A percentile compares a stretch with the other conserved stretches of the same genome.
These are phyloP conservation scores for Paxillus ammoniavirescens DNA, from an alignment of 768 basidiomycete genomes.

Conservation along the genomic window DNA sequence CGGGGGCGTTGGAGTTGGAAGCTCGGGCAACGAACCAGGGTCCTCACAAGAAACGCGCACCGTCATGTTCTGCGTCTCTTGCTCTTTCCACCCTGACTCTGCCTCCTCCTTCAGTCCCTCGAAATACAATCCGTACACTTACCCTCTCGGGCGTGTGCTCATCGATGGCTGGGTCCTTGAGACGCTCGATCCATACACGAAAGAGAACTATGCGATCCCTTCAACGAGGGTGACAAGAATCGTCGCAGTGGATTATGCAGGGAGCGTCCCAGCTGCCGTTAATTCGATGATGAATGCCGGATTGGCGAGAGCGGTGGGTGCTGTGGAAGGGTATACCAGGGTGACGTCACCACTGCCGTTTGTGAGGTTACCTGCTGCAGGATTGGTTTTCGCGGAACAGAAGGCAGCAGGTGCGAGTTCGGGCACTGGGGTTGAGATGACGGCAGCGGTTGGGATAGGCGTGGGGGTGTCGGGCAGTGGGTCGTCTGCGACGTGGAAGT, in stretches of 20 bases:
- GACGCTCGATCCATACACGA: conserved; percentile 93
- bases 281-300: conserved; percentile 84
- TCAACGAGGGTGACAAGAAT: conserved; percentile 86
- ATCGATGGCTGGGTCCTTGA: conserved; percentile 96
- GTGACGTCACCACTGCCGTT: conserved; percentile 61
- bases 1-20: conserved; percentile 36
- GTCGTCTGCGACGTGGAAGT: conserved; percentile 49
- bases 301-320: conserved; percentile 67
- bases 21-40: conserved; percentile 24
- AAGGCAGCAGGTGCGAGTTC: conserved; percentile 33
- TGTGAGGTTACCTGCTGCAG: conserved; percentile 65
- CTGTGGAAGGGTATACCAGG: conserved; percentile 75
- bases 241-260: conserved; percentile 83
- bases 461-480: conserved; percentile 1
- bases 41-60: conserved; percentile 45
- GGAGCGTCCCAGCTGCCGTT: conserved; percentile 78
- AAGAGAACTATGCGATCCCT: conserved; percentile 91
- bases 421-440: conserved; percentile 20
- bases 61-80: conserved; percentile 79
- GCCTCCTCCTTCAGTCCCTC: conserved; percentile 49
- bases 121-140: conserved; percentile 73
- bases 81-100: conserved; percentile 76
- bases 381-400: conserved; percentile 55
- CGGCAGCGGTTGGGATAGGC: conserved; percentile 26
- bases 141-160: conserved; percentile 79